These are phyloP conservation scores for Geotrichum bryndzae DNA, from an alignment of 1,139 yeast genomes.

Conservation along the genomic window DNA sequence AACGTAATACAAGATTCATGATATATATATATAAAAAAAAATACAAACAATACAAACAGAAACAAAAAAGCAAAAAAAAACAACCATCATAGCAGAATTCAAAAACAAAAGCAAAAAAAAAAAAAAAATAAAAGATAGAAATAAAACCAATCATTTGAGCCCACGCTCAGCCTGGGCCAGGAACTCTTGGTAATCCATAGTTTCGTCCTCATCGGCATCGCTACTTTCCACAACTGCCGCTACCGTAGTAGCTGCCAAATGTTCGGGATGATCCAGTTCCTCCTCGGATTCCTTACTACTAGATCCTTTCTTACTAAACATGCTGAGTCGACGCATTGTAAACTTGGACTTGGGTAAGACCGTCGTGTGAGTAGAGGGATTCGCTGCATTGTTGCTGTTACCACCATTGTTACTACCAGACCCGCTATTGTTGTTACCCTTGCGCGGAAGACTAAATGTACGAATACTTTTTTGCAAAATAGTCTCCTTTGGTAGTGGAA, in stretches of 20 bases:
- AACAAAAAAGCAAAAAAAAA: not conserved
- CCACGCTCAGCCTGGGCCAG: constrained; percentile 10
- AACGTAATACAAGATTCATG: not conserved
- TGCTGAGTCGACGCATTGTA: constrained; percentile 11
- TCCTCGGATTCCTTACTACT: constrained; percentile 11
- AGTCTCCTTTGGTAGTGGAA: constrained; percentile 18
- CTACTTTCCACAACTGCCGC: not conserved
- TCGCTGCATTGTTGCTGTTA: not conserved
- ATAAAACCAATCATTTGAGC: not conserved
- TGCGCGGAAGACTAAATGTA: constrained; percentile 23
- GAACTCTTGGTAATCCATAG: constrained; percentile 13
- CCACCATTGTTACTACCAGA: not conserved
- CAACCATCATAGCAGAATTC: not conserved
- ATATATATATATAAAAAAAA: not conserved
- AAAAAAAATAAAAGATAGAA: not conserved
- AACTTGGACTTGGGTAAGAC: constrained; percentile 8
- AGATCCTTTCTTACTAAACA: constrained; percentile 15
- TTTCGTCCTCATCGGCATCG: constrained; percentile 1
- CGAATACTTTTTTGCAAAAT: constrained; percentile 32
- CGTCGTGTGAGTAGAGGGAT: not conserved
- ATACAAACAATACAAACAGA: not conserved
- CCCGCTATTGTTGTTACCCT: not conserved
- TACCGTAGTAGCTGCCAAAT: not conserved
- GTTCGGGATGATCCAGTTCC: constrained; percentile 7
- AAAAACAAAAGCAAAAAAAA: not conserved